phyloP scores from a whole-genome alignment of 2,329 filamentous ascomycete genomes.

The Fusarium sarcochroum region DNA sequence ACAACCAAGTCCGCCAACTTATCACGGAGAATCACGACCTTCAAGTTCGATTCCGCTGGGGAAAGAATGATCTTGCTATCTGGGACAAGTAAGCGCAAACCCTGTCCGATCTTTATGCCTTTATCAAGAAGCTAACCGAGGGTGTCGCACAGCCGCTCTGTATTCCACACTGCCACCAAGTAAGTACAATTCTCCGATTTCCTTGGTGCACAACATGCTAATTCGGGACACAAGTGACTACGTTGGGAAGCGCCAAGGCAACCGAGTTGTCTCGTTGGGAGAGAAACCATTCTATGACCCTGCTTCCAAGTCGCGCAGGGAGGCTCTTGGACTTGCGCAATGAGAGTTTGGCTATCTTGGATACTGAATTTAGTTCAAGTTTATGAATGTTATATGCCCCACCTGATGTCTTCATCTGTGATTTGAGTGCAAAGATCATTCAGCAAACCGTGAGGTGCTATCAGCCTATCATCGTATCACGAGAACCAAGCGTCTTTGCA shows the following conservation, averaged over 20 bases:
- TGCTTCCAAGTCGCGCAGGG: constrained; percentile 2
- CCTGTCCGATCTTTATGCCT: background rate
- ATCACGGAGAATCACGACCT: constrained; percentile 8
- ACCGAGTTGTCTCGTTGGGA: constrained; percentile 11
- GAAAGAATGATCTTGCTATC: constrained; percentile 5
- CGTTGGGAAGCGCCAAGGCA: constrained; percentile 27
- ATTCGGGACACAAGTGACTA: constrained; percentile 20
- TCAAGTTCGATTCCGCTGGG: background rate
- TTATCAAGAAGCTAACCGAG: constrained; percentile 15
- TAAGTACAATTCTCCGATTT: constrained; percentile 38
- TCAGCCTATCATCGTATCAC: background rate
- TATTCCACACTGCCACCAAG: constrained; percentile 34
- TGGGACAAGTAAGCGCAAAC: constrained; percentile 10
- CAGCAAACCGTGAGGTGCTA: background rate
- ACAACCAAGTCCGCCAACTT: background rate
- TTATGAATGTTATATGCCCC: too few relatives aligned
- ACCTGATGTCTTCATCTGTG: too few relatives aligned
- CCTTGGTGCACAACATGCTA: constrained; percentile 1
- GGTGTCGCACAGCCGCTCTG: constrained; percentile 14
- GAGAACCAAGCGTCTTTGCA: background rate
- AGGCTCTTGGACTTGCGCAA: constrained; percentile 21
- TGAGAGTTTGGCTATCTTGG: background rate
- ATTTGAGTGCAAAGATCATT: background rate
- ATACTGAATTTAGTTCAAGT: too few relatives aligned
- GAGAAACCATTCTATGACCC: constrained; percentile 22